Evolutionary conservation across 208 protist species (phyloP).

Genomic region (Trichomonas gallinae): DNA sequence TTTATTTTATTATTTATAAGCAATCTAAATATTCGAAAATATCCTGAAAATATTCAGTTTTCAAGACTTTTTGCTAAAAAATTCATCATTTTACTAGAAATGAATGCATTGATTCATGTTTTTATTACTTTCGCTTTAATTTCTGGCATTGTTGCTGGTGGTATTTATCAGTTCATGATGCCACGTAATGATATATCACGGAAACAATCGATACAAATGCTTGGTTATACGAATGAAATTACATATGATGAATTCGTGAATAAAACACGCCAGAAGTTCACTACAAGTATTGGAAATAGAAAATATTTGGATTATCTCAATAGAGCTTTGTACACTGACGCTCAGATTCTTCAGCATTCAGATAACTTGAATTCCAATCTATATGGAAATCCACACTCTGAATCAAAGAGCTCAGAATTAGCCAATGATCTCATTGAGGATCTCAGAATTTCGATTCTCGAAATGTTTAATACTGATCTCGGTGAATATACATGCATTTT

Average conservation of each 20-base stretch:
- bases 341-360: background rate
- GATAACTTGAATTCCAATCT: background rate
- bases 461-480: background rate
- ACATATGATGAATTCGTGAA: background rate
- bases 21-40: too few species aligned
- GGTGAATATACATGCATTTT: background rate
- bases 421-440: background rate
- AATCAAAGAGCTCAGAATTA: background rate
- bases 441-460: background rate
- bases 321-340: background rate
- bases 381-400: conserved; percentile 9
- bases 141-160: background rate
- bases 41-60: too few species aligned
- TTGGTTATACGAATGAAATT: background rate
- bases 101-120: background rate
- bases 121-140: background rate
- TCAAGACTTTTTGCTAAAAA: too few species aligned
- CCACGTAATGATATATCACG: too few species aligned
- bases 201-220: background rate
- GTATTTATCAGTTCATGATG: background rate
- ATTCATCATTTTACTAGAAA: background rate
- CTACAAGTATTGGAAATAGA: background rate
- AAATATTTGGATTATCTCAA: background rate
- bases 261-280: background rate
- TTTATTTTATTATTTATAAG: too few species aligned